These are phyloP conservation scores for Neltuma alba DNA, from an alignment of 306 rosid species.

Conservation along the genomic window DNA sequence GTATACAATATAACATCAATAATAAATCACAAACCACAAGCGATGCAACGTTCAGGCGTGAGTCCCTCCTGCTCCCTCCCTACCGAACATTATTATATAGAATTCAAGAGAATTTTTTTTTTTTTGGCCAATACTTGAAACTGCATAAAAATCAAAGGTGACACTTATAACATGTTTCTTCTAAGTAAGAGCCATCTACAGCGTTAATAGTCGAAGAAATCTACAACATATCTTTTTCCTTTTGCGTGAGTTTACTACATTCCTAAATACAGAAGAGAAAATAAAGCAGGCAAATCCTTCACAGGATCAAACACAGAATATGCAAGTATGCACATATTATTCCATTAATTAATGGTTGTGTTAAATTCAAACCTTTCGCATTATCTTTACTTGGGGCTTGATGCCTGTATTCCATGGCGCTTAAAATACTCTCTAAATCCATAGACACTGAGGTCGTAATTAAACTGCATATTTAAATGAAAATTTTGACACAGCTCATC, in stretches of 20 bases:
- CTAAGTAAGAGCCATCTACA: background rate
- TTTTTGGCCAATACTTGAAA: background rate
- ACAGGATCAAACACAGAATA: background rate
- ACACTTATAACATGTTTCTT: background rate
- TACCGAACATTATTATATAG: too few relatives aligned
- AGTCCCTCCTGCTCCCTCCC: too few relatives aligned
- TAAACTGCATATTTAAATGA: constrained; percentile 60
- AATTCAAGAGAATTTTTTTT: background rate
- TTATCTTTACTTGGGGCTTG: constrained; percentile 45
- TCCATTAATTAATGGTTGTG: background rate
- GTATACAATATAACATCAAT: too few relatives aligned
- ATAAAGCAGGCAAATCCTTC: background rate
- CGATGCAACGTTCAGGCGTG: too few relatives aligned
- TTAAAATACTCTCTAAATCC: constrained; percentile 96
- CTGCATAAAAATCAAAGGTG: background rate
- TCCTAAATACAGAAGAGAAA: background rate
- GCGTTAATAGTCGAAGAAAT: background rate
- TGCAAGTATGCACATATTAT: background rate
- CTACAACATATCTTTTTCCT: background rate
- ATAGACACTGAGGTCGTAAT: constrained; percentile 70
- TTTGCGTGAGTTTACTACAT: background rate
- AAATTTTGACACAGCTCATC: constrained; percentile 1
- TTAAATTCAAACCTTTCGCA: constrained; percentile 8
- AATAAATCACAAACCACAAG: too few relatives aligned
- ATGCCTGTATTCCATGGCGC: constrained; percentile 63